phyloP scores from a whole-genome alignment of 2,329 filamentous ascomycete genomes.

The Sarocladiaceae sp. region DNA sequence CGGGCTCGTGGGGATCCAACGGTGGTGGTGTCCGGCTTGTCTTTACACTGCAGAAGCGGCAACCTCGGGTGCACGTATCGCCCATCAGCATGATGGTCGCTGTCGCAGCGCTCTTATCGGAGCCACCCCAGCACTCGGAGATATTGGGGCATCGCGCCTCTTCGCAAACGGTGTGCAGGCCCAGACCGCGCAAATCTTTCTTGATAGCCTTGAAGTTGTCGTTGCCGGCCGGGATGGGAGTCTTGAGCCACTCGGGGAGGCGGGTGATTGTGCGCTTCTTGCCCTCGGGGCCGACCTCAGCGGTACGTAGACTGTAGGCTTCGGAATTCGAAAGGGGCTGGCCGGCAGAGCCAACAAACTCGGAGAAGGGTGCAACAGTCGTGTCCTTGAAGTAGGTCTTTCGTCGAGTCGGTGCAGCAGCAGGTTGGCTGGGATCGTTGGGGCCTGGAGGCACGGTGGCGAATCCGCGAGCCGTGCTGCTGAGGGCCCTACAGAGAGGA shows the following conservation, averaged over 20 bases:
- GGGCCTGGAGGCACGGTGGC: slow-evolving; percentile 38
- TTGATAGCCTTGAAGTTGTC: slow-evolving; percentile 91
- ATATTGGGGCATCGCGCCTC: slow-evolving; percentile 97
- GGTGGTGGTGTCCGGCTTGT: slow-evolving; percentile 69
- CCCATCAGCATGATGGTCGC: slow-evolving; percentile 99
- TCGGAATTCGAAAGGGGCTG: slow-evolving; percentile 43
- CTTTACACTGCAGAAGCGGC: slow-evolving; percentile 96
- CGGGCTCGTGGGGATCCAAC: slow-evolving; percentile 90
- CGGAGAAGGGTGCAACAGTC: slow-evolving; percentile 48
- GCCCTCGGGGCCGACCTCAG: slow-evolving; percentile 57
- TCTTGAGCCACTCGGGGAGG: slow-evolving; percentile 92
- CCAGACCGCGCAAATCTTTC: slow-evolving; percentile 80
- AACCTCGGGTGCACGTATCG: slow-evolving; percentile 93
- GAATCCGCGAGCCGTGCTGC: slow-evolving; percentile 30
- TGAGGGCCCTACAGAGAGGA: slow-evolving; percentile 35
- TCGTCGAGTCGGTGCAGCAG: slow-evolving; percentile 21
- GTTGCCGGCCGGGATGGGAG: slow-evolving; percentile 76
- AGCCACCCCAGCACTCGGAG: slow-evolving; percentile 94
- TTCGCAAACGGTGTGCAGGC: slow-evolving; percentile 93
- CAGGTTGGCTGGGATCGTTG: slow-evolving; percentile 17
- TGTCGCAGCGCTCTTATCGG: slow-evolving; percentile 80
- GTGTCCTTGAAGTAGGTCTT: slow-evolving; percentile 55
- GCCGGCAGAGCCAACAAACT: slow-evolving; percentile 43
- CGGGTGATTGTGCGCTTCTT: slow-evolving; percentile 62
- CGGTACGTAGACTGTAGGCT: slow-evolving; percentile 55